A percentile compares a stretch with the other conserved stretches of the same genome.
Evolutionary conservation across 257 asterid species (phyloP).

Genomic region (Sherardia arvensis): DNA sequence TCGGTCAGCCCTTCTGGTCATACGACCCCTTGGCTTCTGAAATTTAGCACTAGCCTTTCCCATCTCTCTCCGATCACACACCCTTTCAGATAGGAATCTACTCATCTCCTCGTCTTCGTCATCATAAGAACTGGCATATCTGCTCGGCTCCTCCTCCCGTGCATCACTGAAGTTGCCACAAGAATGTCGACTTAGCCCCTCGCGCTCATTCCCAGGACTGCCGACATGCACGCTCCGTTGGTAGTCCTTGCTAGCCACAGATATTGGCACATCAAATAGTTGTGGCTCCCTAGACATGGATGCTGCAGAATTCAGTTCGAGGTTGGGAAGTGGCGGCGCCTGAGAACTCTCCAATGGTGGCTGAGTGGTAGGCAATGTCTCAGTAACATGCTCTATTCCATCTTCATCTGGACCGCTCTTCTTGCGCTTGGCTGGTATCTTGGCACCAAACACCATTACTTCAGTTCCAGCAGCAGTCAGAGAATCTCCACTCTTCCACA

Average conservation of each 20-base stretch:
- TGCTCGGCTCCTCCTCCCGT: not conserved
- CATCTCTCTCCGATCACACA: no score
- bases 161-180: not conserved
- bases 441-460: not conserved
- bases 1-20: not conserved
- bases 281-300: no score
- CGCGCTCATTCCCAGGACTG: no score
- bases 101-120: no score
- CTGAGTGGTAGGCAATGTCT: not conserved
- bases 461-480: not conserved
- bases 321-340: no score
- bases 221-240: not conserved
- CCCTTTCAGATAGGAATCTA: no score
- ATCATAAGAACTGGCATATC: no score
- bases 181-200: no score
- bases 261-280: no score
- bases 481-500: not conserved
- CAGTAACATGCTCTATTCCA: not conserved
- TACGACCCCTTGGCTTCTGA: not conserved
- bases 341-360: no score
- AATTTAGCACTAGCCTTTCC: not conserved
- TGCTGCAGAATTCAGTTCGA: no score
- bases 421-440: not conserved
- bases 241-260: not conserved
- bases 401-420: not conserved